Evolutionary conservation across 73 alveolate species (phyloP).

Genomic region (Tetrahymena thermophila): DNA sequence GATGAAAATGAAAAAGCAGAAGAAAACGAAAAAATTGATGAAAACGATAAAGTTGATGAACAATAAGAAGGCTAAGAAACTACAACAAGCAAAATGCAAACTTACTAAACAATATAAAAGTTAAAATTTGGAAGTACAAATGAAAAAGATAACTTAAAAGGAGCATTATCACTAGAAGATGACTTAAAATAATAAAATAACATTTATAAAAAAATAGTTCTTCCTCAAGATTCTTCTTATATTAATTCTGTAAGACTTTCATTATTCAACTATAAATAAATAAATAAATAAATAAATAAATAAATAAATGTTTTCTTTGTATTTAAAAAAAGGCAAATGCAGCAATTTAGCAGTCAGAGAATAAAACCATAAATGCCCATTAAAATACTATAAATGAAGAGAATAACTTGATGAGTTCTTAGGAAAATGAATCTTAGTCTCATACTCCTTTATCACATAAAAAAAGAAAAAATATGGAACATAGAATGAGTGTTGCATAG

Average conservation of each 20-base stretch:
- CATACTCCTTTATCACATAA: not conserved
- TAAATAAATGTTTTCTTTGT: too few species aligned
- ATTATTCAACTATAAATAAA: too few species aligned
- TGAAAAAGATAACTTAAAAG: not conserved
- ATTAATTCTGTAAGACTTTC: too few species aligned
- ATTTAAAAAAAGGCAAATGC: too few species aligned
- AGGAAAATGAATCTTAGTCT: not conserved
- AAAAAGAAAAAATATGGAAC: not conserved
- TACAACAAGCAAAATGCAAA: not conserved
- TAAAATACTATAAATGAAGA: too few species aligned
- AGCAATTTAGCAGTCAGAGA: too few species aligned
- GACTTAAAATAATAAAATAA: not conserved
- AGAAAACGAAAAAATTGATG: not conserved
- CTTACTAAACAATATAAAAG: not conserved
- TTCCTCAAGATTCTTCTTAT: too few species aligned
- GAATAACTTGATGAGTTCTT: not conserved
- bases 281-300: too few species aligned
- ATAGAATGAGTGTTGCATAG: not conserved
- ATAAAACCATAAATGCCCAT: too few species aligned
- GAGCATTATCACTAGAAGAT: not conserved
- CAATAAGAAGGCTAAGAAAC: not conserved
- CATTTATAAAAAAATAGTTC: too few species aligned
- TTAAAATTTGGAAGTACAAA: not conserved
- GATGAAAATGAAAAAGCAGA: not conserved
- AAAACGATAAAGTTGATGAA: not conserved